Percentiles rank a stretch among this genome's conserved stretches.
Evolutionary conservation across 129 eudicot species (phyloP).

Genomic region (Calendula officinalis): DNA sequence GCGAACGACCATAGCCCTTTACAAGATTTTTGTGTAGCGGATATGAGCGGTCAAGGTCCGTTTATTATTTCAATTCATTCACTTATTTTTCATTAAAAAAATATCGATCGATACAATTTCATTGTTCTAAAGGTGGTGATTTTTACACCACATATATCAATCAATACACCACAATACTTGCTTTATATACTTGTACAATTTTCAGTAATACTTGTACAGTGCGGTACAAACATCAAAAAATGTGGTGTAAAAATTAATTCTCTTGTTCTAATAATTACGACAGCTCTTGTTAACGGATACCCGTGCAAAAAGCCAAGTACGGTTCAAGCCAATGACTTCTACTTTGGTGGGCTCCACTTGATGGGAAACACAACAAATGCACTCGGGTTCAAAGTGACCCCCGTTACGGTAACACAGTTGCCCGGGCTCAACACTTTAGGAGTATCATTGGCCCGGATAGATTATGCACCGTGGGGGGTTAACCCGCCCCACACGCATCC

Average conservation of each 20-base stretch:
- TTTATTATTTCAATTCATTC: not conserved
- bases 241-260: not conserved
- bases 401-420: constrained; percentile 28
- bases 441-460: constrained; percentile 35
- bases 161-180: too few relatives aligned
- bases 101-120: too few relatives aligned
- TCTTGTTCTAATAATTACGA: constrained; percentile 2
- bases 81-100: not conserved
- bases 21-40: constrained; percentile 41
- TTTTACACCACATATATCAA: too few relatives aligned
- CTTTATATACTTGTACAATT: too few relatives aligned
- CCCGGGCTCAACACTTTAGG: constrained; percentile 43
- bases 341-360: constrained; percentile 33
- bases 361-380: constrained; percentile 32
- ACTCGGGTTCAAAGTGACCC: constrained; percentile 21
- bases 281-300: constrained; percentile 32
- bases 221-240: too few relatives aligned
- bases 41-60: constrained; percentile 20
- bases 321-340: constrained; percentile 32
- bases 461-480: constrained; percentile 35
- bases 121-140: too few relatives aligned
- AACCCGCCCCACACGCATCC: constrained; percentile 43
- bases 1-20: constrained; percentile 36
- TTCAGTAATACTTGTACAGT: too few relatives aligned
- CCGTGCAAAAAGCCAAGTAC: constrained; percentile 33